Conservation (phyloP, 2,329 filamentous ascomycete species). For the Pseudogymnoascus sp. region DNA sequence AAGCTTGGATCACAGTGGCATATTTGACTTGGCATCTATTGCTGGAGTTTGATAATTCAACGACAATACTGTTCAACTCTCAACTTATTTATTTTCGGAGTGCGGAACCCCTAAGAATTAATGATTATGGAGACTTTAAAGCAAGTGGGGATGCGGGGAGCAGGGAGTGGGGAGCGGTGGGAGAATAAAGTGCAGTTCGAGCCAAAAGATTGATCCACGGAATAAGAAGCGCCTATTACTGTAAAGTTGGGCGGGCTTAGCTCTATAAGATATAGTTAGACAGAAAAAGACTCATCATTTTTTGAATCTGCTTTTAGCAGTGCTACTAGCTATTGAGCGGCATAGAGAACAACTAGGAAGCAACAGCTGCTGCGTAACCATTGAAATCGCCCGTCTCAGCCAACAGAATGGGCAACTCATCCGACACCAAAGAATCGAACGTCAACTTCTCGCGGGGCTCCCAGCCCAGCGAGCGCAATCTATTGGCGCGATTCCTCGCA, state of each 20-base stretch:
- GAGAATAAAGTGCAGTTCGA: neutral
- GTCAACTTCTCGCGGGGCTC: constrained; percentile 37
- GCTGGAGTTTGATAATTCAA: neutral
- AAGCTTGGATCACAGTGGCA: neutral
- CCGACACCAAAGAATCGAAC: constrained; percentile 32
- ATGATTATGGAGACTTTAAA: neutral
- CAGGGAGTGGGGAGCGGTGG: neutral
- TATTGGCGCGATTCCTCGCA: constrained; percentile 36
- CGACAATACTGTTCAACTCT: neutral
- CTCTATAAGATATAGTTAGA: neutral
- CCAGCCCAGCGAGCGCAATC: constrained; percentile 40
- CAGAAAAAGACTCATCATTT: neutral
- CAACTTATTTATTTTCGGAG: neutral
- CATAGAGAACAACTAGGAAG: constrained; percentile 11
- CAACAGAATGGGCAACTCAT: constrained; percentile 36
- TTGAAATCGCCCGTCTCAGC: constrained; percentile 21
- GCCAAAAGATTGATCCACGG: neutral
- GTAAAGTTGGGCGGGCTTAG: too few species aligned
- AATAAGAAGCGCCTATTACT: too few species aligned
- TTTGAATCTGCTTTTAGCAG: neutral
- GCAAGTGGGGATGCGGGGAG: neutral
- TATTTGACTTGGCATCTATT: neutral
- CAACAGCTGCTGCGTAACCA: constrained; percentile 12
- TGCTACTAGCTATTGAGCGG: neutral
- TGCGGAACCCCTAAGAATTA: neutral